Evolutionary conservation across 257 asterid genomes (phyloP), one percentile per base, ranked within the genome.

Genomic region (Ophiorrhiza pumila): DNA sequence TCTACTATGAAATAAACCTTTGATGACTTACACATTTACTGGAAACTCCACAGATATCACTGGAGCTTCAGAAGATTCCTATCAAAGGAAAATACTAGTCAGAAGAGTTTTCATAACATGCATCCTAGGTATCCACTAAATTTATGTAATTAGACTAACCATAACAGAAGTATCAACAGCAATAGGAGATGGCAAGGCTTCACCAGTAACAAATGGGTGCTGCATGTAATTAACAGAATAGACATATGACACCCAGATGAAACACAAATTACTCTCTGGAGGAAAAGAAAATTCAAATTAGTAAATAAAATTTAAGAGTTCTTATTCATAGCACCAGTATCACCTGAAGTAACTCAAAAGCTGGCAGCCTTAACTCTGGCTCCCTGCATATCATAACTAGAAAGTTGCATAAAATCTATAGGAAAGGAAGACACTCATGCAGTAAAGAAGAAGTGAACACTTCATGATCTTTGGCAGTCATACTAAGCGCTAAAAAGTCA

Each of bases 161-260:
- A 22, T 62, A 42, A 39, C 35, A 4, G 72, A 29, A 55, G n/a
- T 62, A 68, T 7, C 39, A 65, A 68, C 32, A 64, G 68, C 73
- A 43, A 31, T 8, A 32, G 68, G 72, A 23, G 76, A 63, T 5
- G 66, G 79, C 76, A 62, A 12, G 53, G 46, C 34, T 71, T 72
- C 67, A 25, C 81, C 84, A 63, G 78, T 80, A 47, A 80, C 84
- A 72, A 80, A 80, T 10, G 80, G 79, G 68, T 80, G 84, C 84
- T 80, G 78, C 78, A 72, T 37, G 25, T 22, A 76, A 58, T 34
- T 50, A 63, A 31, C 14, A 55, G 49, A 10, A 7, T 23, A 52
- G 35, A 42, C 8, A 6, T 31, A 35, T 27, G 52, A 69, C 4
- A 47, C 52, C n/a, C 31, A 41, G 56, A 68, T 53, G 69, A 39